These are phyloP conservation scores for Pseudocercospora cruenta DNA, from an alignment of 2,329 filamentous ascomycete genomes.

Conservation along the genomic window DNA sequence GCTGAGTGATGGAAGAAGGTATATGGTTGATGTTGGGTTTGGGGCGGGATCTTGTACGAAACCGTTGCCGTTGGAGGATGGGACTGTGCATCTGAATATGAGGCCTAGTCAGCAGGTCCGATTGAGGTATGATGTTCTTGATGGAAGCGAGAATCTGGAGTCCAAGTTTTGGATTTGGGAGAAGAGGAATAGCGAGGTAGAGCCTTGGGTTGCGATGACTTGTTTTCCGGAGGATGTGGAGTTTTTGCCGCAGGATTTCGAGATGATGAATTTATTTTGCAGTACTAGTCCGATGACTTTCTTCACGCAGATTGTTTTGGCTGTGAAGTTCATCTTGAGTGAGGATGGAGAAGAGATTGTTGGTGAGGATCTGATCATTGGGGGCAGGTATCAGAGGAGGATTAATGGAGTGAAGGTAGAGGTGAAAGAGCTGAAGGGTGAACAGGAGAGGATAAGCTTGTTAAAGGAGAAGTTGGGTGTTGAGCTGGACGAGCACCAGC, in stretches of 20 bases:
- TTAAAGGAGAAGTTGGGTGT: conserved; percentile 52
- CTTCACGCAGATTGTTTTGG: conserved; percentile 59
- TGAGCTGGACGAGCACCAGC: conserved; percentile 43
- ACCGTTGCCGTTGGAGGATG: conserved; percentile 60
- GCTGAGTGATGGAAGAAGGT: conserved; percentile 51
- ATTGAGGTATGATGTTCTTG: conserved; percentile 25
- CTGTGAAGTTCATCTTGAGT: conserved; percentile 57
- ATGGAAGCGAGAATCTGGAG: conserved; percentile 27
- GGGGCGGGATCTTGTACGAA: conserved; percentile 63
- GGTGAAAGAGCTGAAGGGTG: conserved; percentile 44
- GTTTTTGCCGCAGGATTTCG: conserved; percentile 64
- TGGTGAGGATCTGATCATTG: conserved; percentile 46
- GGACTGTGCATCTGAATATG: conserved; percentile 36
- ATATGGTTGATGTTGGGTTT: conserved; percentile 66
- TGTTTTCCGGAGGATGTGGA: conserved; percentile 65
- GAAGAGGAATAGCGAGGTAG: conserved; percentile 25
- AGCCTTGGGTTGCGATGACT: conserved; percentile 63
- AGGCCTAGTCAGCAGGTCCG: conserved; percentile 19
- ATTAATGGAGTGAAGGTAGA: conserved; percentile 47
- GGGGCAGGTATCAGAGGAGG: conserved; percentile 50
- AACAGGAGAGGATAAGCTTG: conserved; percentile 48
- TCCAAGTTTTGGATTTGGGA: conserved; percentile 51
- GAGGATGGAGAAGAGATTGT: conserved; percentile 40
- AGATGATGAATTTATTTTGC: conserved; percentile 61
- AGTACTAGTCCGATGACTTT: conserved; percentile 54